These are phyloP conservation scores for Sicyos edulis DNA, from an alignment of 306 rosid genomes.

Conservation along the genomic window DNA sequence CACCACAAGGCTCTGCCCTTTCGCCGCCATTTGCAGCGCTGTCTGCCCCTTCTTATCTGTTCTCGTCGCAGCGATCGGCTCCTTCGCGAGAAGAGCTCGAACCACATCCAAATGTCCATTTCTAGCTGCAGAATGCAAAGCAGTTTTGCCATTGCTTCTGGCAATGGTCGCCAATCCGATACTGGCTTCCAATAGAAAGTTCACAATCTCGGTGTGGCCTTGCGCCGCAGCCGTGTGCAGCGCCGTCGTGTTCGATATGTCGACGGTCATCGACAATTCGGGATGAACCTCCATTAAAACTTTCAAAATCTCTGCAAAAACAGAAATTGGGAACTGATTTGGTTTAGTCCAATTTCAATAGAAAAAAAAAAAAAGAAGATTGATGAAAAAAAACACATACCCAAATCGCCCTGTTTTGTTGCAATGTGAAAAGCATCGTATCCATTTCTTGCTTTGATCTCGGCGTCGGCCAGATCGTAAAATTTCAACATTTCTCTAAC, in stretches of 20 bases:
- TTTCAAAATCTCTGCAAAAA: conserved; percentile 59
- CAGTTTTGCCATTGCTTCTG: conserved; percentile 85
- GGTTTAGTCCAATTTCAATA: neutral
- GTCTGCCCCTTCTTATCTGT: conserved; percentile 92
- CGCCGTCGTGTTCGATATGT: conserved; percentile 87
- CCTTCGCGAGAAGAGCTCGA: conserved; percentile 50
- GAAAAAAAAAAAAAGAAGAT: conserved; percentile 3
- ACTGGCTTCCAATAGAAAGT: conserved; percentile 61
- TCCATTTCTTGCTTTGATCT: conserved; percentile 83
- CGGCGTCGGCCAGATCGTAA: conserved; percentile 70
- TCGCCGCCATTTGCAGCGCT: conserved; percentile 94
- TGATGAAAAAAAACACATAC: conserved; percentile 29
- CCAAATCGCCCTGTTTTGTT: conserved; percentile 90
- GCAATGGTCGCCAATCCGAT: conserved; percentile 83
- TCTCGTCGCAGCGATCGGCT: conserved; percentile 48
- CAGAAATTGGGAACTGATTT: conserved; percentile 13
- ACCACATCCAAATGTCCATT: conserved; percentile 79
- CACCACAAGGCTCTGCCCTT: conserved; percentile 74
- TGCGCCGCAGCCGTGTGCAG: conserved; percentile 91
- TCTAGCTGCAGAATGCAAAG: conserved; percentile 89
- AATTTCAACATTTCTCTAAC: conserved; percentile 73
- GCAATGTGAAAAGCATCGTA: conserved; percentile 95
- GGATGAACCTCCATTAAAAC: conserved; percentile 76
- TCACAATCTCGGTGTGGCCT: conserved; percentile 72
- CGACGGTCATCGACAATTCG: conserved; percentile 82